Conservation (phyloP, 768 basidiomycete species). For the Phanerochaete sordida region DNA sequence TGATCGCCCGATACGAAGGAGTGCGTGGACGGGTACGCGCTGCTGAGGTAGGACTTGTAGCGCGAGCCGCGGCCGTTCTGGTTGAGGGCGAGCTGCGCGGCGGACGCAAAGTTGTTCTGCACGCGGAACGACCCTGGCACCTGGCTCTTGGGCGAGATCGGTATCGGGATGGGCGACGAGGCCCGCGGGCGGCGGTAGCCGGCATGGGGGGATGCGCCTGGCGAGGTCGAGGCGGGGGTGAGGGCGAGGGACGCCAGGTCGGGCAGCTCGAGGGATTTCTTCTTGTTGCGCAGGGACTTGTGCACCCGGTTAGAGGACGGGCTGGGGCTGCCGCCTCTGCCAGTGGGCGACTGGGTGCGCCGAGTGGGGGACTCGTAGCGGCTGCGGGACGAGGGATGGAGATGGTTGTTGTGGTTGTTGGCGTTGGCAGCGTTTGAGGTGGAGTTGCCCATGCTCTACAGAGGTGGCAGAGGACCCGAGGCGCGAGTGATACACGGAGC, state of each 20-base stretch:
- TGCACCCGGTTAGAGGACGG: constrained; percentile 35
- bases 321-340: constrained; percentile 22
- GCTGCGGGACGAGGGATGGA: neutral
- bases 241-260: constrained; percentile 58
- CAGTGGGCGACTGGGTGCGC: constrained; percentile 21
- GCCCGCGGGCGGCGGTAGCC: constrained; percentile 38
- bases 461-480: constrained; percentile 3
- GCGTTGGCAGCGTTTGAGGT: constrained; percentile 14
- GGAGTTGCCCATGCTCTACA: constrained; percentile 18
- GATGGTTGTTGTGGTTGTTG: constrained; percentile 3
- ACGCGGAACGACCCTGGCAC: constrained; percentile 11
- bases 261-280: constrained; percentile 72
- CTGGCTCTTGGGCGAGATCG: constrained; percentile 28
- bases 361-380: constrained; percentile 15
- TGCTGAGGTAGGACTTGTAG: constrained; percentile 31
- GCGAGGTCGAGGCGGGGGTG: constrained; percentile 38
- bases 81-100: constrained; percentile 36
- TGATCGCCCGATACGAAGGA: constrained; percentile 30
- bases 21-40: constrained; percentile 41
- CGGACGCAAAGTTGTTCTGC: constrained; percentile 37
- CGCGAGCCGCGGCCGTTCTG: constrained; percentile 29
- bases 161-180: constrained; percentile 49
- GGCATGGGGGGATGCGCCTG: constrained; percentile 39
- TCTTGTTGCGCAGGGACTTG: constrained; percentile 61
- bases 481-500: constrained; percentile 1